Evolutionary conservation across 805 yeast species (phyloP), one percentile per base, ranked within the genome.

Genomic region (Brettanomyces nanus): DNA sequence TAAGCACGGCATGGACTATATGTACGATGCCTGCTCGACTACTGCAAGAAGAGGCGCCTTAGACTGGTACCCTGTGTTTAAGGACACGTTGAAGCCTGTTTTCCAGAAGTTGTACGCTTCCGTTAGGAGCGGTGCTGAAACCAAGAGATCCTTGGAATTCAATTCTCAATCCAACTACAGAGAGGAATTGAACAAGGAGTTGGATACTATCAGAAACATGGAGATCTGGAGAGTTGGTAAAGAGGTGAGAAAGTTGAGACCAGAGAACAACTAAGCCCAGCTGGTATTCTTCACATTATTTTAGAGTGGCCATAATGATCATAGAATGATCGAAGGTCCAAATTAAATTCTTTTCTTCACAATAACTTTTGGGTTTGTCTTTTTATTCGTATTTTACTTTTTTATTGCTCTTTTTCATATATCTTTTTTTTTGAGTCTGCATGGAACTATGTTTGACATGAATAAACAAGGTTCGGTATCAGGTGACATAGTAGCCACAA

Each of bases 41-140:
- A 92, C 98, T 54, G 98, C 98, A 61, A 87, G 97, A 80, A 86
- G 98, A 76, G 98, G 98, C 79, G 98, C 98, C 65, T 79, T 92
- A 59, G 98, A 92, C 77, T 92, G 98, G 98, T 90, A 92, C 77
- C 97, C 97, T 69, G 74, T 83, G 69, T 92, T 92, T 87, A 89
- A 89, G 80, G 90, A 85, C 56, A 96, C 97, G 62, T 78, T 92
- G 71, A 92, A 92, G 77, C 97, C 98, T 61, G 97, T 92, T 44
- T 92, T 92, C 79, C 77, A 84, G 69, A 95, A 92, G 63, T 78
- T 92, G 61, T 92, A 92, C 78, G 86, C 81, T 66, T 79, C 95
- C 45, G 95, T 87, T 59, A 84, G 79, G 77, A 85, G 85, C 70
- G 98, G 98, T 67, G 65, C 86, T 55, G 98, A 92, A 80, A 92